These are phyloP conservation scores for Thielaviopsis euricoi DNA, from an alignment of 2,329 filamentous ascomycete species.

Conservation along the genomic window DNA sequence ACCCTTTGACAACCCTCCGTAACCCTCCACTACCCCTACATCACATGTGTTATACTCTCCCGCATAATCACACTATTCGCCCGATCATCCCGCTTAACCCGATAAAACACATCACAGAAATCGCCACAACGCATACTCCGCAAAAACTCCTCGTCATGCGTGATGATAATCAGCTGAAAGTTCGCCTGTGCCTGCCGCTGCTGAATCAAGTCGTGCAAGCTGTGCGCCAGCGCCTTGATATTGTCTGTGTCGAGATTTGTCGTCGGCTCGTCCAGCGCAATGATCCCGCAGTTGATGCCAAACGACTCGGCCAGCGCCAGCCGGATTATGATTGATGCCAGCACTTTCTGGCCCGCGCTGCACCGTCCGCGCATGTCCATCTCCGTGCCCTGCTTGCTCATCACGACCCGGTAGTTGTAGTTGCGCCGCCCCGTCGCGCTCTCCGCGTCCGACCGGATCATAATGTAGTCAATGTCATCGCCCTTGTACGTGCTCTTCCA, in stretches of 20 bases:
- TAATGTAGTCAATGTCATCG: slow-evolving; percentile 90
- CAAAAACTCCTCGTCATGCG: slow-evolving; percentile 93
- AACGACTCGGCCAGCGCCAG: slow-evolving; percentile 93
- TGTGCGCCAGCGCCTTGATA: slow-evolving; percentile 73
- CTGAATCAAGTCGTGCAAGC: slow-evolving; percentile 75
- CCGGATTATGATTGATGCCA: slow-evolving; percentile 94
- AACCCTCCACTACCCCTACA: slow-evolving; percentile 15
- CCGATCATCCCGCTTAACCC: slow-evolving; percentile 63
- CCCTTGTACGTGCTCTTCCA: slow-evolving; percentile 96
- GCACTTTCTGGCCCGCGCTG: slow-evolving; percentile 89
- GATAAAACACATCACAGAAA: slow-evolving; percentile 83
- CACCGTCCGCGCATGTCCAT: slow-evolving; percentile 99
- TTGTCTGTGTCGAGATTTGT: slow-evolving; percentile 95
- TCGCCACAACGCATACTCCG: slow-evolving; percentile 86
- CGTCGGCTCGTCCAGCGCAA: slow-evolving; percentile 92
- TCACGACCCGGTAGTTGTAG: slow-evolving; percentile 96
- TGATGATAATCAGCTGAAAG: slow-evolving; percentile 97
- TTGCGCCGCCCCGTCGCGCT: slow-evolving; percentile 53
- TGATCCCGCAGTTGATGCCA: slow-evolving; percentile 85
- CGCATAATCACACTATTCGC: slow-evolving; percentile 79
- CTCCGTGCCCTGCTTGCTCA: slow-evolving; percentile 93
- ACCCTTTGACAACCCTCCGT: too few relatives aligned
- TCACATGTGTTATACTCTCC: slow-evolving; percentile 39
- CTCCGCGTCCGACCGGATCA: slow-evolving; percentile 86
- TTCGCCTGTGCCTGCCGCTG: slow-evolving; percentile 72